Evolutionary conservation across 306 rosid species (phyloP).

Genomic region (Sechiopsis laciniata): DNA sequence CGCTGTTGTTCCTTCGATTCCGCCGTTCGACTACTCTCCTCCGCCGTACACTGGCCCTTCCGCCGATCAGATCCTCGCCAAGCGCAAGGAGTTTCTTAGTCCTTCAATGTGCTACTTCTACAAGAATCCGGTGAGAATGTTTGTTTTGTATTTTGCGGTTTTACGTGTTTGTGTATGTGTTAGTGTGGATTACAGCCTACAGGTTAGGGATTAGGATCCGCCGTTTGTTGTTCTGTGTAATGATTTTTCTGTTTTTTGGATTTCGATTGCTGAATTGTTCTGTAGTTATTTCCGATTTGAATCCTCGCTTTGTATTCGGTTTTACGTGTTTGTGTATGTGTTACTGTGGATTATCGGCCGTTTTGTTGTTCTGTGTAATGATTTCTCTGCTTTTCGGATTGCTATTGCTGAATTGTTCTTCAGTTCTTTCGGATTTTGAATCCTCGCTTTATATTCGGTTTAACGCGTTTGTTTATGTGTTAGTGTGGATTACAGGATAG

Average conservation of each 20-base stretch:
- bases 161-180: neutral
- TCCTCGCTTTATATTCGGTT: too few relatives aligned
- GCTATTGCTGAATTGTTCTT: too few relatives aligned
- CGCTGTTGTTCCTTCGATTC: conserved; percentile 34
- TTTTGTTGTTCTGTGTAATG: too few relatives aligned
- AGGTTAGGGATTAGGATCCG: neutral
- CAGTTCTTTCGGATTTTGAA: too few relatives aligned
- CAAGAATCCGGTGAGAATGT: conserved; percentile 56
- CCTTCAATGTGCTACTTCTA: conserved; percentile 65
- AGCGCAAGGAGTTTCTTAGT: conserved; percentile 68
- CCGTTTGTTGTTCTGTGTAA: neutral
- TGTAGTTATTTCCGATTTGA: neutral
- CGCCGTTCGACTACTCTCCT: conserved; percentile 66
- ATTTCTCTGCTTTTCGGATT: too few relatives aligned
- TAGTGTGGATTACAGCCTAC: neutral
- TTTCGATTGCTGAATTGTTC: neutral
- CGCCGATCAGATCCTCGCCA: conserved; percentile 55
- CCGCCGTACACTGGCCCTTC: conserved; percentile 65
- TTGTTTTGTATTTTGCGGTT: neutral
- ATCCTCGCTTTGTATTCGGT: too few relatives aligned
- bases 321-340: too few relatives aligned
- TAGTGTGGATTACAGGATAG: too few relatives aligned
- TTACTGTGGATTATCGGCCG: too few relatives aligned
- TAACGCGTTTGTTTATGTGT: too few relatives aligned
- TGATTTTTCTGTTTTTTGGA: neutral